phyloP scores from a whole-genome alignment of 805 yeast genomes.

The Saccharomycopsis sp. region DNA sequence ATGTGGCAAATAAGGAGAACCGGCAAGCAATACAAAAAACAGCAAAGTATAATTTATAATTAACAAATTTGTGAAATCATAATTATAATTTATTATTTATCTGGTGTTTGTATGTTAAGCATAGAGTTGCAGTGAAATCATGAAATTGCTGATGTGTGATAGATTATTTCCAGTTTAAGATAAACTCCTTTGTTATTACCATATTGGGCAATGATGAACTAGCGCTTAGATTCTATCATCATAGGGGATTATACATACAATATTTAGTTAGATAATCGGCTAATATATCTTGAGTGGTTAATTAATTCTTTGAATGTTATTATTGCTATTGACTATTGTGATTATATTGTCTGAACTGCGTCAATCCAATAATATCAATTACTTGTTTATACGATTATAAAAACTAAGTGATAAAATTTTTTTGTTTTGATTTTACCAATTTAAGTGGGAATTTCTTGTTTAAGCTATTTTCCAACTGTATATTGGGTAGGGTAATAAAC shows the following conservation, averaged over 20 bases:
- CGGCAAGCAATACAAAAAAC: not conserved
- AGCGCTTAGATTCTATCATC: too few relatives aligned
- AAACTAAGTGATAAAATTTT: not conserved
- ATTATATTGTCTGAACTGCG: too few relatives aligned
- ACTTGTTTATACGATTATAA: too few relatives aligned
- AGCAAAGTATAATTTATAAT: not conserved
- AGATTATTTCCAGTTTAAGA: not conserved
- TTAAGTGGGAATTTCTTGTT: slow-evolving; percentile 16
- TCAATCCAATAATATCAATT: too few relatives aligned
- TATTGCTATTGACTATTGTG: too few relatives aligned
- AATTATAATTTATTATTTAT: too few relatives aligned
- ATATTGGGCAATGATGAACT: not conserved
- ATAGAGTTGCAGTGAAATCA: not conserved
- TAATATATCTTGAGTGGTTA: too few relatives aligned
- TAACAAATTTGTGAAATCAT: not conserved
- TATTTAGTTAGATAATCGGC: too few relatives aligned
- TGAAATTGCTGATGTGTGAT: not conserved
- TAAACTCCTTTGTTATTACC: slow-evolving; percentile 1
- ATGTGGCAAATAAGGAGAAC: slow-evolving; percentile 1
- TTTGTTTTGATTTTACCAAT: slow-evolving; percentile 8
- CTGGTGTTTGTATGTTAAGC: too few relatives aligned
- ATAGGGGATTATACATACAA: too few relatives aligned
- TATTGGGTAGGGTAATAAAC: too few relatives aligned
- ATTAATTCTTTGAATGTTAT: too few relatives aligned
- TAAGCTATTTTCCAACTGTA: slow-evolving; percentile 9